Evolutionary conservation across 1,284 basidiomycete species (phyloP).

Genomic region (Phenoliferia sp.): DNA sequence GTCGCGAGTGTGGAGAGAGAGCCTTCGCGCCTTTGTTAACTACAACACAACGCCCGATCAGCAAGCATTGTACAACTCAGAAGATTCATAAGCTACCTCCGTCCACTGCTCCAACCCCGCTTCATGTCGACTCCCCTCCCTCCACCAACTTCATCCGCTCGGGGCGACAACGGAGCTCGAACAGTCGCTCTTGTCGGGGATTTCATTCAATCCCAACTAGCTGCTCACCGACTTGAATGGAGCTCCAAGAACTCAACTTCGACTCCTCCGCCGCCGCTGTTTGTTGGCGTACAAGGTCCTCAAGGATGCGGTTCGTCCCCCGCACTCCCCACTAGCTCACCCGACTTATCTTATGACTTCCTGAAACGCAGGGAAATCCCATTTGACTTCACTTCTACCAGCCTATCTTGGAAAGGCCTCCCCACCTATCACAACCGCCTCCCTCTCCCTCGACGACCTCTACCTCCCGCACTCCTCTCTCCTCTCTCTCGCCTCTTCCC

Average conservation of each 20-base stretch:
- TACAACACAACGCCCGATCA: no score
- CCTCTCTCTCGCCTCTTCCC: slow-evolving; percentile 50
- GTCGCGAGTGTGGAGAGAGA: no score
- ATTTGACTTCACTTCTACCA: slow-evolving; percentile 57
- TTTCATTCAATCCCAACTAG: slow-evolving; percentile 32
- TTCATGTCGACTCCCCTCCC: neutral
- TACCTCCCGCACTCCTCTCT: slow-evolving; percentile 67
- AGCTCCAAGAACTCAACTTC: neutral
- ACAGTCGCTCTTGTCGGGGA: slow-evolving; percentile 17
- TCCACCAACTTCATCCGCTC: neutral
- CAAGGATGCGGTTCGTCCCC: slow-evolving; percentile 49
- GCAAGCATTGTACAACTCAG: no score
- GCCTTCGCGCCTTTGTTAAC: no score
- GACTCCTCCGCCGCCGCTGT: slow-evolving; percentile 32
- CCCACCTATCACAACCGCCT: slow-evolving; percentile 49
- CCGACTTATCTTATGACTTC: neutral
- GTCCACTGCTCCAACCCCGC: no score
- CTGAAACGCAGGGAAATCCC: slow-evolving; percentile 63
- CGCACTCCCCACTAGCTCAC: neutral
- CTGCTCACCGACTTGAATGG: slow-evolving; percentile 14
- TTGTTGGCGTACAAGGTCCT: slow-evolving; percentile 75
- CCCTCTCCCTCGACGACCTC: slow-evolving; percentile 79
- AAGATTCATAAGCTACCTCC: no score
- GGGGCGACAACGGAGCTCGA: slow-evolving; percentile 4
- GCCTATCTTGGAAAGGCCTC: slow-evolving; percentile 40